Evolutionary conservation across 202 grass and related monocot genomes (phyloP), one percentile per base, ranked within the genome.

Genomic region (Musa balbisiana): DNA sequence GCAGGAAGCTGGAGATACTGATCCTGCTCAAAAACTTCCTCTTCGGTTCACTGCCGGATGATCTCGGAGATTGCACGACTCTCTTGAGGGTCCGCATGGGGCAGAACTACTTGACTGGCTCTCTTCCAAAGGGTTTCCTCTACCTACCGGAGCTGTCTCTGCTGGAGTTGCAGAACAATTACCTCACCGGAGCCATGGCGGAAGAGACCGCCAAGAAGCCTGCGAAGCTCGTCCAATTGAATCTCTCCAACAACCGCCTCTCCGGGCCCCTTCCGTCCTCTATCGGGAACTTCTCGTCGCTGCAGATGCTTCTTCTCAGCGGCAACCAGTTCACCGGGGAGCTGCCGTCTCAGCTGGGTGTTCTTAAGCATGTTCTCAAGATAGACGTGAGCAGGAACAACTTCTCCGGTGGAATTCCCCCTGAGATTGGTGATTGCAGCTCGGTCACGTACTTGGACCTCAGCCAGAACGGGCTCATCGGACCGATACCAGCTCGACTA

Each of bases 1-100:
- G 80, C 0, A 79, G 87, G 56, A 73, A 68, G 83, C 84, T 96
- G 33, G 78, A 96, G 78, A 96, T 92, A 76, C 81, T 96, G 64
- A 96, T 96, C 83, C 77, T 96, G 25, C 87, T 96, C 20, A 85
- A 92, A 71, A 96, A 96, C 79, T 96, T 82, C 59, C 80, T 96
- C 64, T 92, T 96, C 80, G 90, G 92, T 0, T 9, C 87, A 9
- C 77, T 92, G 67, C 92, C 87, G 27, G 85, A 88, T 49, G 87
- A 89, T 24, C 87, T 96, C 9, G 90, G 90, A 76, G 73, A 17
- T 9, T 96, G 92, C 65, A 2, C 23, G 11, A 96, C 87, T 13
- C 84, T 96, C 1, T 79, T 77, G 24, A 81, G 92, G 58, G 90
- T 96, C 22, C 84, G 92, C 1, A 83, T 96, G 33, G 87, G 87